Evolutionary conservation across 2,329 filamentous ascomycete genomes (phyloP).

Genomic region (Immersiporthe knoxdaviesiana): DNA sequence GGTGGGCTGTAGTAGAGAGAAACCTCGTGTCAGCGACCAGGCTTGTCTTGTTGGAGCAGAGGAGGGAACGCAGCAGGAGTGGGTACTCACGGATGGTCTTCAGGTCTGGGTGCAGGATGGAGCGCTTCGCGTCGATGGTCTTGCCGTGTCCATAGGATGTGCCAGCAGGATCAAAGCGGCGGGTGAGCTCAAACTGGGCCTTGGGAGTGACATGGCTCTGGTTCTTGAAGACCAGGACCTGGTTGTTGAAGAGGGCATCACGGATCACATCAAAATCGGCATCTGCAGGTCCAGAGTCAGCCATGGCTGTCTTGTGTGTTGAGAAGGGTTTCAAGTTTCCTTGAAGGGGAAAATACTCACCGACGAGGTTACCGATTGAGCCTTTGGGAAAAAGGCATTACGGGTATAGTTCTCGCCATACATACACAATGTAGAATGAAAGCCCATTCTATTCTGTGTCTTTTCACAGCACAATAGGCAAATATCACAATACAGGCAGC

Average conservation of each 20-base stretch:
- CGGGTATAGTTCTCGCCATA: conserved; percentile 46
- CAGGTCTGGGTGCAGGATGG: conserved; percentile 75
- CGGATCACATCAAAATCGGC: conserved; percentile 66
- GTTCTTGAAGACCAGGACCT: conserved; percentile 72
- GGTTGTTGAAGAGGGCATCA: conserved; percentile 67
- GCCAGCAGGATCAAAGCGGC: conserved; percentile 69
- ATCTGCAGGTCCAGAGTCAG: conserved; percentile 46
- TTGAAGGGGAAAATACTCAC: conserved; percentile 41
- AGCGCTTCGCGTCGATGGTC: conserved; percentile 66
- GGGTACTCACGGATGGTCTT: conserved; percentile 65
- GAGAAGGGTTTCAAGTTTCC: neutral
- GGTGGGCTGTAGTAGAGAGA: conserved; percentile 51
- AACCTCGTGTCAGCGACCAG: neutral
- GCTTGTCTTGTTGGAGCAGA: neutral
- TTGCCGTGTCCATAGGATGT: conserved; percentile 76
- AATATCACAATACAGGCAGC: conserved; percentile 21
- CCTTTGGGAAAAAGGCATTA: conserved; percentile 35
- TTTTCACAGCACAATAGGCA: neutral
- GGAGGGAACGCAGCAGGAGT: too few species aligned
- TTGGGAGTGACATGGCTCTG: conserved; percentile 66
- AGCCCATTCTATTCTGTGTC: conserved; percentile 9
- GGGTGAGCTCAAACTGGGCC: conserved; percentile 75
- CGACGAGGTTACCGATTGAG: conserved; percentile 62
- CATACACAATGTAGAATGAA: conserved; percentile 28
- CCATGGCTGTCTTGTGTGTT: neutral